These are phyloP conservation scores for Camellia japonica DNA, from an alignment of 148 eudicot genomes.

Conservation along the genomic window DNA sequence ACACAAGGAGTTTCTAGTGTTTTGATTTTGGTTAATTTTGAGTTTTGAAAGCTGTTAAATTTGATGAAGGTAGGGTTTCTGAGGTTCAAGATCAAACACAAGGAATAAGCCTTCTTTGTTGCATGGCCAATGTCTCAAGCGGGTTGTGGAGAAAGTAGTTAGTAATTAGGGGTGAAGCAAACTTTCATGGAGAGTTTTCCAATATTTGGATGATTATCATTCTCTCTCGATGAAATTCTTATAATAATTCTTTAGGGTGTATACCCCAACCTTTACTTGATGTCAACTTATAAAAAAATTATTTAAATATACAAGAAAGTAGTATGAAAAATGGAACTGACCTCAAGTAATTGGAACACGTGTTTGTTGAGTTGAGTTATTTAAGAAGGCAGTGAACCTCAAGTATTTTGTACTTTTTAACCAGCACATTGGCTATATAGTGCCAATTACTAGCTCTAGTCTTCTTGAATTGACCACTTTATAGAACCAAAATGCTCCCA, in stretches of 20 bases:
- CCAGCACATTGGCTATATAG: too few species aligned
- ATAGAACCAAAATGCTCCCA: background rate
- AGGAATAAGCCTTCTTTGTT: background rate
- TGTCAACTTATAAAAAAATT: background rate
- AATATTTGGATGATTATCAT: background rate
- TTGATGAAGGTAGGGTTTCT: slow-evolving; percentile 8
- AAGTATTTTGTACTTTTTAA: too few species aligned
- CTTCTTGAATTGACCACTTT: background rate
- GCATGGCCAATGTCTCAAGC: background rate
- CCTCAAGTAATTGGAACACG: too few species aligned
- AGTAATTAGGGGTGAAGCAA: background rate
- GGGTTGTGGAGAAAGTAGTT: background rate
- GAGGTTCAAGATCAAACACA: background rate
- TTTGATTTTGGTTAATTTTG: background rate
- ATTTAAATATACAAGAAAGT: background rate
- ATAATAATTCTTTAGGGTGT: background rate
- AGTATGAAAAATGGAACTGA: too few species aligned
- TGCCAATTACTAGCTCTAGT: background rate
- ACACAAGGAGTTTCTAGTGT: background rate
- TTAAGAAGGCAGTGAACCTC: too few species aligned
- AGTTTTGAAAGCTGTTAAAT: background rate
- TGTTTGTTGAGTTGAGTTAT: too few species aligned
- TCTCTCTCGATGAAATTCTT: background rate
- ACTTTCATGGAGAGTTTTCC: too few species aligned
- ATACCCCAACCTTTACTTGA: background rate